Conservation (phyloP, 2,329 filamentous ascomycete species). For the Trichoderma asperellum region DNA sequence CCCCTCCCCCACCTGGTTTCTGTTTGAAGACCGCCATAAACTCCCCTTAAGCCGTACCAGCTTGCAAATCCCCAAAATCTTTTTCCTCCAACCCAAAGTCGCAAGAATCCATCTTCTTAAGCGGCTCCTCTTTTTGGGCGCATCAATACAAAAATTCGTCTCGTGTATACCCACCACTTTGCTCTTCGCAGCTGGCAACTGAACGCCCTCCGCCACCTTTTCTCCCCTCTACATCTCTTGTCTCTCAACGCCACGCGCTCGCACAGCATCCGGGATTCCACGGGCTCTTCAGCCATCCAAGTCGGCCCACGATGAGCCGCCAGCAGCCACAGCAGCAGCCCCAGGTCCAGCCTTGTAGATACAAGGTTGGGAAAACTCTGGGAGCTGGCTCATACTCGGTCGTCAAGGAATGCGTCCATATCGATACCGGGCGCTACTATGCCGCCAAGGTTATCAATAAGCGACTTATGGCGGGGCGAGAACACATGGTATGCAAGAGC, state of each 20-base stretch:
- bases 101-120: background rate
- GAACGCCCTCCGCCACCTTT: background rate
- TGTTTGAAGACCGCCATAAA: constrained; percentile 19
- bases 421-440: constrained; percentile 97
- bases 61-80: background rate
- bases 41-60: constrained; percentile 21
- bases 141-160: background rate
- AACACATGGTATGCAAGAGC: constrained; percentile 80
- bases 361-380: constrained; percentile 98
- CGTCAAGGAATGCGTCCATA: constrained; percentile 98
- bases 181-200: background rate
- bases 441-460: constrained; percentile 99
- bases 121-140: background rate
- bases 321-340: constrained; percentile 42
- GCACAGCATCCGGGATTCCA: background rate
- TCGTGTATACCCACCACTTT: background rate
- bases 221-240: background rate
- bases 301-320: constrained; percentile 34
- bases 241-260: constrained; percentile 11
- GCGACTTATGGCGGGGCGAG: constrained; percentile 91
- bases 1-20: constrained; percentile 25
- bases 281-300: background rate
- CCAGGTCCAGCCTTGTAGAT: constrained; percentile 90
- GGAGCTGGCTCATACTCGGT: constrained; percentile 97
- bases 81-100: background rate